Conservation (phyloP, 805 yeast genomes). For the Starmerella stellata region DNA sequence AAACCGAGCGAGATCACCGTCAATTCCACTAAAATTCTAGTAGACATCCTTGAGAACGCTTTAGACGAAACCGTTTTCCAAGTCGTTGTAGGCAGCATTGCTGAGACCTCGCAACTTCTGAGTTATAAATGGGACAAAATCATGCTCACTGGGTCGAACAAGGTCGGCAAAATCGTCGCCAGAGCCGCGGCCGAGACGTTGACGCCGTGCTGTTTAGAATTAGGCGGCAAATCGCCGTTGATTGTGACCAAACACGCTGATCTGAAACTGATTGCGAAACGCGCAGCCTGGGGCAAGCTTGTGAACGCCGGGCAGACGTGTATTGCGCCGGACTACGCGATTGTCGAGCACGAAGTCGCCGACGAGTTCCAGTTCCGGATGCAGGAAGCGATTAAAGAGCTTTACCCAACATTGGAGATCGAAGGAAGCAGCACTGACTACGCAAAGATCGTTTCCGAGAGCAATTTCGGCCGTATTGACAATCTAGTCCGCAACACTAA, state of each 20-base stretch:
- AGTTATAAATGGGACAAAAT: slow-evolving; percentile 60
- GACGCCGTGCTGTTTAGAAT: slow-evolving; percentile 64
- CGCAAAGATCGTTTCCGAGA: slow-evolving; percentile 44
- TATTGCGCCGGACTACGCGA: slow-evolving; percentile 68
- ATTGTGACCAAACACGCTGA: slow-evolving; percentile 38
- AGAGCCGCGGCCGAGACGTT: slow-evolving; percentile 66
- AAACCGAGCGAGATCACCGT: slow-evolving; percentile 67
- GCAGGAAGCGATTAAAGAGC: slow-evolving; percentile 27
- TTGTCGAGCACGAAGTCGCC: slow-evolving; percentile 45
- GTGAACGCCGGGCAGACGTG: slow-evolving; percentile 81
- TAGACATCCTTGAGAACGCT: slow-evolving; percentile 35
- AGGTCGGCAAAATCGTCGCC: slow-evolving; percentile 62
- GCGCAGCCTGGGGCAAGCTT: slow-evolving; percentile 64
- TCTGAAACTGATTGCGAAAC: slow-evolving; percentile 30
- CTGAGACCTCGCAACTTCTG: slow-evolving; percentile 42
- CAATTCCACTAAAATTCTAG: slow-evolving; percentile 35
- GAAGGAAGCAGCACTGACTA: slow-evolving; percentile 24
- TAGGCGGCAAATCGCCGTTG: slow-evolving; percentile 87
- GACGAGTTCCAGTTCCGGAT: slow-evolving; percentile 32
- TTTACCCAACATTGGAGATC: slow-evolving; percentile 29
- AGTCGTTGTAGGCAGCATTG: slow-evolving; percentile 55
- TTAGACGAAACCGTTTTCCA: slow-evolving; percentile 40
- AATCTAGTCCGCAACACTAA: slow-evolving; percentile 25
- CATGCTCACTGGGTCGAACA: slow-evolving; percentile 64
- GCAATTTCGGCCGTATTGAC: slow-evolving; percentile 33